Percentiles rank a stretch among this genome's conserved stretches.
Evolutionary conservation across 1,284 basidiomycete species (phyloP).

Genomic region (Microbotryomycetes sp.): DNA sequence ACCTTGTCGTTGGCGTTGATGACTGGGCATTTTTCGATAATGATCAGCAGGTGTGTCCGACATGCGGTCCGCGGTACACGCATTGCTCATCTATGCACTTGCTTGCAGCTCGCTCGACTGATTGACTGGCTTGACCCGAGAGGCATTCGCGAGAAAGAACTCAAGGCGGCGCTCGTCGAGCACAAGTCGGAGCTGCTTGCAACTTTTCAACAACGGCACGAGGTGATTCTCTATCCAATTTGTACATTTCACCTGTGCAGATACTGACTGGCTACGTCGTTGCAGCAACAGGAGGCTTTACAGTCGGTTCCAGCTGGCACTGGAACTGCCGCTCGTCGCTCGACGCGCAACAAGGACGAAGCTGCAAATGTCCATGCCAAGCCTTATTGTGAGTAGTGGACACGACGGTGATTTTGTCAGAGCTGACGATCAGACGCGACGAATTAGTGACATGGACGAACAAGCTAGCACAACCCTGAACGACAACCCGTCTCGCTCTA

Average conservation of each 20-base stretch:
- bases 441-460: neutral
- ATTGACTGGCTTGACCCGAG: constrained; percentile 84
- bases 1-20: constrained; percentile 60
- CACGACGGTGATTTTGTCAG: neutral
- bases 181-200: constrained; percentile 80
- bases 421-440: neutral
- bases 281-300: too few species aligned
- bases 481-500: neutral
- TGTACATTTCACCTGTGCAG: too few species aligned
- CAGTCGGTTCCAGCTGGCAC: too few species aligned
- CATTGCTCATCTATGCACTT: too few species aligned
- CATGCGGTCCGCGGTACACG: too few species aligned
- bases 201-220: constrained; percentile 44
- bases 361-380: neutral
- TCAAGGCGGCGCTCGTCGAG: constrained; percentile 68
- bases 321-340: neutral
- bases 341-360: neutral
- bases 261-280: too few species aligned
- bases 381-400: neutral
- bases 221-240: too few species aligned
- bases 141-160: constrained; percentile 74
- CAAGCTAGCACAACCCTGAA: neutral
- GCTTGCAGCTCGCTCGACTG: constrained; percentile 72
- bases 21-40: constrained; percentile 88
- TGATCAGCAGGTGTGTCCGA: constrained; percentile 82